Percentiles rank a stretch among this genome's conserved stretches.
These are phyloP conservation scores for Phytophthora pisi DNA, from an alignment of 352 stramenopile genomes.

Conservation along the genomic window DNA sequence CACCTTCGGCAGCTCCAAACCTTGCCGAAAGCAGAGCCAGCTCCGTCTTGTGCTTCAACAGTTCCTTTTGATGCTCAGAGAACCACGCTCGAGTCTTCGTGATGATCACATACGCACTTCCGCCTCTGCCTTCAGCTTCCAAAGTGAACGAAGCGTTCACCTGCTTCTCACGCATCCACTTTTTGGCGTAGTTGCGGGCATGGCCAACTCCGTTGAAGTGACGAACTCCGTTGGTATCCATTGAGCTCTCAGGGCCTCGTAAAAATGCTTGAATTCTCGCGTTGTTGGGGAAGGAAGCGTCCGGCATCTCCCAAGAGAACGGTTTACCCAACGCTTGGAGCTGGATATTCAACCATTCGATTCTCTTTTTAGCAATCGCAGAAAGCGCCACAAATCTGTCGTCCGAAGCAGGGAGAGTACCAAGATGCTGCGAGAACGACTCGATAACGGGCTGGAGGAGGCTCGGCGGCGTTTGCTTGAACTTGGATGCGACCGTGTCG, in stretches of 20 bases:
- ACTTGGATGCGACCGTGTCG: neutral
- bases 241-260: neutral
- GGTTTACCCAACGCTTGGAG: neutral
- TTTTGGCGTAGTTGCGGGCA: neutral
- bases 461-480: neutral
- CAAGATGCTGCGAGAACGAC: neutral
- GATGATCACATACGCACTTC: neutral
- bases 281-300: neutral
- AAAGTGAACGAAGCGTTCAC: neutral
- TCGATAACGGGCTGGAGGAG: neutral
- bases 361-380: neutral
- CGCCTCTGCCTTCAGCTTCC: neutral
- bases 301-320: neutral
- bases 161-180: constrained; percentile 1
- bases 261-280: neutral
- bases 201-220: neutral
- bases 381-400: neutral
- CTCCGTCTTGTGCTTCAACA: neutral
- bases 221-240: neutral
- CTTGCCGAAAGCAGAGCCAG: neutral
- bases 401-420: neutral
- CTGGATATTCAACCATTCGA: neutral
- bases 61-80: neutral
- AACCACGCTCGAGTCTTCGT: neutral
- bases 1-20: neutral